These are phyloP conservation scores for Epichloe brachyelytri DNA, from an alignment of 2,329 filamentous ascomycete species.

Conservation along the genomic window DNA sequence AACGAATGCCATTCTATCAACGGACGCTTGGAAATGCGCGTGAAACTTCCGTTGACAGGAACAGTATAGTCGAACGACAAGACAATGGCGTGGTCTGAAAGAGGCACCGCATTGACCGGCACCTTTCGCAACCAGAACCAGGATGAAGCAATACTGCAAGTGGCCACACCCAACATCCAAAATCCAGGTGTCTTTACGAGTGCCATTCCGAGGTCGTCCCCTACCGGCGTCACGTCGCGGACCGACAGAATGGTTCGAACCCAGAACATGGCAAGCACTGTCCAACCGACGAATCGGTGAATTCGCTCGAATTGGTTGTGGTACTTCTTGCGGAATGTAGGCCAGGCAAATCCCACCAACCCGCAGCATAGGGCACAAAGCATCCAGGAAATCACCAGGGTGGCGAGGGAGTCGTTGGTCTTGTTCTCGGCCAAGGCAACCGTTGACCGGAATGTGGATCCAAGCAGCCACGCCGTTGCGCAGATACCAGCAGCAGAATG, in stretches of 20 bases:
- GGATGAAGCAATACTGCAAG: constrained; percentile 53
- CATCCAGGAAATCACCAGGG: constrained; percentile 39
- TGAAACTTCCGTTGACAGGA: constrained; percentile 33
- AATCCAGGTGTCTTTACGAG: constrained; percentile 33
- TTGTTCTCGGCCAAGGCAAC: constrained; percentile 18
- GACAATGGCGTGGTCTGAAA: constrained; percentile 60
- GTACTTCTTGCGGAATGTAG: constrained; percentile 44
- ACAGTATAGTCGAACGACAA: constrained; percentile 55
- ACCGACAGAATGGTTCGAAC: constrained; percentile 43
- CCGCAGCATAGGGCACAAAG: constrained; percentile 42
- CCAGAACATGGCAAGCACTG: constrained; percentile 52
- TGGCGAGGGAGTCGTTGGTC: constrained; percentile 26
- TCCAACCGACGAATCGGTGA: constrained; percentile 66
- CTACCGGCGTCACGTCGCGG: constrained; percentile 27
- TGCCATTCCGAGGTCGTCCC: constrained; percentile 21
- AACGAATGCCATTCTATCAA: constrained; percentile 65
- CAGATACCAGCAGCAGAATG: constrained; percentile 38
- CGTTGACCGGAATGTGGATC: constrained; percentile 26
- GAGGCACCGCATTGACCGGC: constrained; percentile 48
- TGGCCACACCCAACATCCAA: constrained; percentile 56
- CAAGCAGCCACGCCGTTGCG: constrained; percentile 36
- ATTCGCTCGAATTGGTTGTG: constrained; percentile 60
- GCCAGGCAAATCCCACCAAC: constrained; percentile 52
- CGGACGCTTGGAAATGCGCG: constrained; percentile 47
- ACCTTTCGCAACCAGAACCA: constrained; percentile 63